Evolutionary conservation across 1,284 basidiomycete genomes (phyloP).

Genomic region (Dichomitus squalens): DNA sequence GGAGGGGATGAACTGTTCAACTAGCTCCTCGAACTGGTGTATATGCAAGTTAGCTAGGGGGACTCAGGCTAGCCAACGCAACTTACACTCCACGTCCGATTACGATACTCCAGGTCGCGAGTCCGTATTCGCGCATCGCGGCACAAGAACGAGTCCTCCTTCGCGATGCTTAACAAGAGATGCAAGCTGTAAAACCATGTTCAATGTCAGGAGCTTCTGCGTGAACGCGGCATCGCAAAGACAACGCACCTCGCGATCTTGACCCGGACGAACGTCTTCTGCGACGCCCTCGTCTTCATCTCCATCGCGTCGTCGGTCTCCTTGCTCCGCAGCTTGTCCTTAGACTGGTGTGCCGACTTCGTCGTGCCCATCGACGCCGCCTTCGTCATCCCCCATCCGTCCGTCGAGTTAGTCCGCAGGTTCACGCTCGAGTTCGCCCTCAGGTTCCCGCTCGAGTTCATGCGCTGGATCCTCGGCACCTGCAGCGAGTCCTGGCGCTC

Average conservation of each 20-base stretch:
- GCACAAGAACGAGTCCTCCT: conserved; percentile 72
- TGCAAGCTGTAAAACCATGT: conserved; percentile 54
- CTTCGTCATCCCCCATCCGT: conserved; percentile 12
- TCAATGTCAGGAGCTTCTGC: background rate
- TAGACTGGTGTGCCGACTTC: conserved; percentile 19
- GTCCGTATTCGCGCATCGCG: conserved; percentile 75
- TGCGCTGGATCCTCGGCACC: conserved; percentile 32
- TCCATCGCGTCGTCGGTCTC: conserved; percentile 60
- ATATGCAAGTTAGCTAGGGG: conserved; percentile 1
- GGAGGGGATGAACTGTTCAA: conserved; percentile 79
- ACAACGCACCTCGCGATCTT: conserved; percentile 68
- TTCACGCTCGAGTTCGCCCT: conserved; percentile 31
- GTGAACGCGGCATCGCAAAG: background rate
- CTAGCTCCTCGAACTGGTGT: conserved; percentile 76
- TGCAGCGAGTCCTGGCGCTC: conserved; percentile 40
- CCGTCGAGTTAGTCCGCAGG: conserved; percentile 19
- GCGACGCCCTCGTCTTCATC: conserved; percentile 77
- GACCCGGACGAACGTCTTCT: conserved; percentile 86
- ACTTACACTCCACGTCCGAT: conserved; percentile 86
- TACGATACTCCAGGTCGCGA: conserved; percentile 78
- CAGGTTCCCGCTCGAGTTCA: conserved; percentile 33
- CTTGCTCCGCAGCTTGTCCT: conserved; percentile 19
- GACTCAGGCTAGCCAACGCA: conserved; percentile 2
- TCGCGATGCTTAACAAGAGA: conserved; percentile 68
- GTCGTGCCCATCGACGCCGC: conserved; percentile 17